Evolutionary conservation across 306 rosid genomes (phyloP).

Genomic region (Dalbergia cultrata): DNA sequence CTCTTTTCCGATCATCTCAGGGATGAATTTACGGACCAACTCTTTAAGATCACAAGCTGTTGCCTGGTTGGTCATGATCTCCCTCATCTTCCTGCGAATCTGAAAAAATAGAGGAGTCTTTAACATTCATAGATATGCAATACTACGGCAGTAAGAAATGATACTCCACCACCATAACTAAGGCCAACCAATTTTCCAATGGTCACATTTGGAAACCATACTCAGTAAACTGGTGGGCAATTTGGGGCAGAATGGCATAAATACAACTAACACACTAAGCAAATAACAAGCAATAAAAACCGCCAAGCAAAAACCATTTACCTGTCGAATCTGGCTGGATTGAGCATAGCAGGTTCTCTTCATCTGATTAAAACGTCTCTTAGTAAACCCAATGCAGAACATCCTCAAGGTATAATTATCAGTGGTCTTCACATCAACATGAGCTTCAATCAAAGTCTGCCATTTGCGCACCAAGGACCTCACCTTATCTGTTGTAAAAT

Average conservation of each 20-base stretch:
- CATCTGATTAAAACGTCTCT: constrained; percentile 86
- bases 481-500: constrained; percentile 90
- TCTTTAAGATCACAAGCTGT: constrained; percentile 89
- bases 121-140: neutral
- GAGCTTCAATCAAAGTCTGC: constrained; percentile 96
- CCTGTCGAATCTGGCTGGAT: constrained; percentile 92
- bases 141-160: neutral
- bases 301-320: neutral
- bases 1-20: constrained; percentile 90
- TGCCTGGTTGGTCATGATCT: constrained; percentile 82
- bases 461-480: constrained; percentile 90
- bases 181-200: neutral
- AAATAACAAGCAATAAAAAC: neutral
- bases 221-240: neutral
- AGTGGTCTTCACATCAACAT: constrained; percentile 93
- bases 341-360: constrained; percentile 97
- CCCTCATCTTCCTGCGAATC: constrained; percentile 98
- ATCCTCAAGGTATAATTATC: constrained; percentile 78
- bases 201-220: neutral
- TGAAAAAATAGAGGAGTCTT: constrained; percentile 1
- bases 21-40: constrained; percentile 87
- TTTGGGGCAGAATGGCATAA: neutral
- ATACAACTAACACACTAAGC: neutral
- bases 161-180: neutral
- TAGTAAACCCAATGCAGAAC: constrained; percentile 96